Conservation (phyloP, 1,139 yeast genomes). For the Hyphopichia khmerensis region DNA sequence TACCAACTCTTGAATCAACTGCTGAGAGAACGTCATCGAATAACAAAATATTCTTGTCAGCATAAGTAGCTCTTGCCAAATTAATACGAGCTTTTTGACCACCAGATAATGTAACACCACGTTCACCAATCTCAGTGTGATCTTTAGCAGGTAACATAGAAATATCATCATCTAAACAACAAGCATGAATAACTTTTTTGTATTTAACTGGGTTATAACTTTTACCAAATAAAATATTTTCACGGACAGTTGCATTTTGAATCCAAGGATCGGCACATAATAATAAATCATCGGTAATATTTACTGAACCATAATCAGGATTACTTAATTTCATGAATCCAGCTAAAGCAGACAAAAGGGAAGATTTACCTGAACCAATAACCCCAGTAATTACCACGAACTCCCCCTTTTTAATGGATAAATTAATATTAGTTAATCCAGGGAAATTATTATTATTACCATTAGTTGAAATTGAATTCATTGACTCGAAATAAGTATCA, state of each 20-base stretch:
- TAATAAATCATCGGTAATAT: conserved; percentile 26
- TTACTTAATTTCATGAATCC: conserved; percentile 36
- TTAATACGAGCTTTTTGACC: conserved; percentile 45
- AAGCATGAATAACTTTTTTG: conserved; percentile 30
- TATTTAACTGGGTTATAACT: conserved; percentile 29
- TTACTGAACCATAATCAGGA: conserved; percentile 23
- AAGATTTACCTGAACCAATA: conserved; percentile 43
- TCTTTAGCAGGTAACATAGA: conserved; percentile 34
- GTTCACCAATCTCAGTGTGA: conserved; percentile 42
- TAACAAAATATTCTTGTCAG: conserved; percentile 30
- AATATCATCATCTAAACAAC: conserved; percentile 42
- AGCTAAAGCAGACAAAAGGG: conserved; percentile 36
- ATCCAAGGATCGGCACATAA: conserved; percentile 44
- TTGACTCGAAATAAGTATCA: conserved; percentile 11
- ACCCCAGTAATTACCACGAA: conserved; percentile 41
- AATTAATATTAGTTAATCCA: conserved; percentile 32
- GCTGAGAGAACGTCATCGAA: conserved; percentile 46
- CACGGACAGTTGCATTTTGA: conserved; percentile 45
- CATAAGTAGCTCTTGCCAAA: conserved; percentile 43
- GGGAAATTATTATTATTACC: conserved; percentile 16
- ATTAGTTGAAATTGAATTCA: conserved; percentile 7
- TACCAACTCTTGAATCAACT: conserved; percentile 42
- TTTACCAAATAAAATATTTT: conserved; percentile 40
- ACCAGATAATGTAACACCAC: conserved; percentile 43
- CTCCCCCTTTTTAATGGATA: conserved; percentile 27